Conservation (phyloP, 2,329 filamentous ascomycete species). For the Trichoderma sp. region DNA sequence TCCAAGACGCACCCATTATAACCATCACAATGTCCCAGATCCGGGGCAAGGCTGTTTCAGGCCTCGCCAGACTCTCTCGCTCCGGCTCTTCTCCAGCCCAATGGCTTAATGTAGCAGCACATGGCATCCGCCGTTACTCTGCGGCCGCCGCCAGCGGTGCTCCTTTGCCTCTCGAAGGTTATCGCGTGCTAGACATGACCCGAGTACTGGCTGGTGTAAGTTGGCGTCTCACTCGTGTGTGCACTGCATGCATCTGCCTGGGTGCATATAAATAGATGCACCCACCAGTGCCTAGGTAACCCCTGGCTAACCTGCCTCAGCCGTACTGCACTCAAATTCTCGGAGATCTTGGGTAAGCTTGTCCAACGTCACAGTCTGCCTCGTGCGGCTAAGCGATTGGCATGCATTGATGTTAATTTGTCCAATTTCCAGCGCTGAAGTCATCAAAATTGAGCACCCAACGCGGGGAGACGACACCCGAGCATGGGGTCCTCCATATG, state of each 20-base stretch:
- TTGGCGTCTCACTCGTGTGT: conserved; percentile 23
- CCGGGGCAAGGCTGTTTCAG: not conserved
- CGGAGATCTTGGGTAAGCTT: conserved; percentile 80
- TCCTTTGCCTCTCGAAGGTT: conserved; percentile 70
- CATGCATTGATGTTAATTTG: not conserved
- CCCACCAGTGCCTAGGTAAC: not conserved
- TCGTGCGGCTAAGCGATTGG: not conserved
- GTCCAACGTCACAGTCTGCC: not conserved
- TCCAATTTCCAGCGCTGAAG: conserved; percentile 65
- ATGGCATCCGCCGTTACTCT: conserved; percentile 31
- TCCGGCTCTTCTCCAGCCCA: not conserved
- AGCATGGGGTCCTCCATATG: conserved; percentile 95
- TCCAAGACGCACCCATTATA: not conserved
- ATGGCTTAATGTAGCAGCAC: conserved; percentile 9
- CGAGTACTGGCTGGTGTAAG: conserved; percentile 89
- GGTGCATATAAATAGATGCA: not conserved
- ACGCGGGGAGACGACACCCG: conserved; percentile 87
- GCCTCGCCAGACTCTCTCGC: conserved; percentile 18
- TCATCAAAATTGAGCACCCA: conserved; percentile 97
- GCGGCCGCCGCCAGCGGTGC: conserved; percentile 27
- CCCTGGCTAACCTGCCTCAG: conserved; percentile 44
- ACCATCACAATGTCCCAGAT: not conserved
- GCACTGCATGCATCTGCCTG: not conserved
- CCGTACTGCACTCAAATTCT: conserved; percentile 97
- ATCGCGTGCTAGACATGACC: conserved; percentile 93